These are phyloP conservation scores for Cenchrus fungigraminus DNA, from an alignment of 176 grass and related monocot genomes.

Conservation along the genomic window DNA sequence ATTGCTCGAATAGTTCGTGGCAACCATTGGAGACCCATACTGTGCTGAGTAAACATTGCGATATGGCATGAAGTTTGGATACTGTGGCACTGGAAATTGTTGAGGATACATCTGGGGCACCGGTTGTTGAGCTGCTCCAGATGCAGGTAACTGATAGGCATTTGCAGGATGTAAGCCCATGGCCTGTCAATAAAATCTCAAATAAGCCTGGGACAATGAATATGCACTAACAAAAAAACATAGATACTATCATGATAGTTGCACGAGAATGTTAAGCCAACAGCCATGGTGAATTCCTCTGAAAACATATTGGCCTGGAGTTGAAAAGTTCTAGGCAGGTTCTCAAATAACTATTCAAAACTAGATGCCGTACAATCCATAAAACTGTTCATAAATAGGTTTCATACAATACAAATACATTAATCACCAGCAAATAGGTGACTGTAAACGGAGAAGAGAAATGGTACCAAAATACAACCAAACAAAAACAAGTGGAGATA, in stretches of 20 bases:
- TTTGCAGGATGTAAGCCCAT: constrained; percentile 46
- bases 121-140: constrained; percentile 43
- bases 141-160: constrained; percentile 46
- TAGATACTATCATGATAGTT: constrained; percentile 6
- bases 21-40: constrained; percentile 57
- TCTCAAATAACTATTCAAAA: background rate
- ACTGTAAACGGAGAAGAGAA: background rate
- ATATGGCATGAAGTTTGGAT: constrained; percentile 73
- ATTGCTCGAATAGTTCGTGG: constrained; percentile 64
- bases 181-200: constrained; percentile 35
- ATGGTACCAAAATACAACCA: background rate
- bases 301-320: background rate
- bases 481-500: too few relatives aligned
- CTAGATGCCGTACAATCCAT: background rate
- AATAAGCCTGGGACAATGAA: background rate
- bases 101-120: constrained; percentile 63
- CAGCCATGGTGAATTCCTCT: background rate
- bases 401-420: background rate
- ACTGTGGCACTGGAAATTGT: constrained; percentile 64
- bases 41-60: constrained; percentile 60
- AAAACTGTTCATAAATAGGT: background rate
- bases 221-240: constrained; percentile 16
- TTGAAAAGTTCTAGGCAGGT: constrained; percentile 7
- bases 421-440: background rate
- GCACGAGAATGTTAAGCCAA: background rate